Conservation (phyloP, 306 rosid species). For the Pterocarpus macrocarpus region DNA sequence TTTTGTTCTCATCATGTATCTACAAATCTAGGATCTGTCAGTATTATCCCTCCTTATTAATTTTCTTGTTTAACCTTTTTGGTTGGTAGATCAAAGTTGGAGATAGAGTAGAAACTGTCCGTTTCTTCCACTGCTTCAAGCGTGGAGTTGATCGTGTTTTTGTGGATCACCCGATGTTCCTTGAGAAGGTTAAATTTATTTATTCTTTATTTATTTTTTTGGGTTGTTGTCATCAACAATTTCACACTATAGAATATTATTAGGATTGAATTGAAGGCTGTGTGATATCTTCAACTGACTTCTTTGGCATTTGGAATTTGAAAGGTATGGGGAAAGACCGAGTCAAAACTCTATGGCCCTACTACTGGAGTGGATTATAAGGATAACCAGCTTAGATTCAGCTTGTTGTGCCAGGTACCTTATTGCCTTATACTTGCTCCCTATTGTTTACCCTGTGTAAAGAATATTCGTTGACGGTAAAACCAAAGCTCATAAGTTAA, state of each 20-base stretch:
- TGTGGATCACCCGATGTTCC: conserved; percentile 79
- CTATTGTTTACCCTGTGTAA: not conserved
- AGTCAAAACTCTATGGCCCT: conserved; percentile 80
- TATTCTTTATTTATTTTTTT: not conserved
- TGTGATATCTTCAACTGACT: conserved; percentile 15
- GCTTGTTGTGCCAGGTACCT: conserved; percentile 75
- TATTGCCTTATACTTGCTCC: conserved; percentile 9
- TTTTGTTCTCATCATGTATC: not conserved
- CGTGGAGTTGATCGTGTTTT: conserved; percentile 87
- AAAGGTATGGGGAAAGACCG: conserved; percentile 86
- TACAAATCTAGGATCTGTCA: conserved; percentile 15
- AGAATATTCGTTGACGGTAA: not conserved
- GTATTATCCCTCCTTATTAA: not conserved
- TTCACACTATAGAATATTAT: not conserved
- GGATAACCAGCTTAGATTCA: conserved; percentile 79
- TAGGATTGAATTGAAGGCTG: conserved; percentile 1
- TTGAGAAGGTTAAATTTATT: conserved; percentile 64
- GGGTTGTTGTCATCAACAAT: not conserved
- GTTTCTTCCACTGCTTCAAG: conserved; percentile 78
- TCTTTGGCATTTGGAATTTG: conserved; percentile 29
- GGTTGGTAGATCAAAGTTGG: conserved; percentile 62
- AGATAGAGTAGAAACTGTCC: conserved; percentile 62
- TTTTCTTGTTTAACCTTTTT: not conserved
- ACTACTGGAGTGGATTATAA: conserved; percentile 65
- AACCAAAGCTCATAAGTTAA: conserved; percentile 15